Percentiles rank a stretch among this genome's conserved stretches.
These are phyloP conservation scores for Brassica hybrid DNA, from an alignment of 441 rosid genomes.

Conservation along the genomic window DNA sequence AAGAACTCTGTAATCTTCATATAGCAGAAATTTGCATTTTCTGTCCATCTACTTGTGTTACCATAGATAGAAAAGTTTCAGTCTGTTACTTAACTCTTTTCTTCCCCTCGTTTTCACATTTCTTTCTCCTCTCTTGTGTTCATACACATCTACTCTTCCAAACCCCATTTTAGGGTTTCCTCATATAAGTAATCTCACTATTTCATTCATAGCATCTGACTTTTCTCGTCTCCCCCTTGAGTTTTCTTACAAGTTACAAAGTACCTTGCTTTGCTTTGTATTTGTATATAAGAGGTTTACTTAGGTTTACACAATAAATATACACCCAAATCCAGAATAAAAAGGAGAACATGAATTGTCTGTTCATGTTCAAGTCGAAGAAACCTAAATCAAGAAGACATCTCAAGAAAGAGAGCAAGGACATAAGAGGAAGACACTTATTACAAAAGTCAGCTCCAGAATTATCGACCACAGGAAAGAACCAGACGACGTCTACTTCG, in stretches of 20 bases:
- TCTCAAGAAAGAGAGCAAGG: neutral
- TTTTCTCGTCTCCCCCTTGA: slow-evolving; percentile 10
- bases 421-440: slow-evolving; percentile 9
- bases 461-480: slow-evolving; percentile 10
- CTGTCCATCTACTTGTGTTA: neutral
- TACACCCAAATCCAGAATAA: slow-evolving; percentile 4
- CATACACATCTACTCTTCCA: slow-evolving; percentile 15
- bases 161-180: slow-evolving; percentile 29
- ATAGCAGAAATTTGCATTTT: neutral
- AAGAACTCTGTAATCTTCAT: neutral
- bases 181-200: neutral
- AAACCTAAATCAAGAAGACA: slow-evolving; percentile 41
- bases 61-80: slow-evolving; percentile 22
- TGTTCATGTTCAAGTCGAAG: slow-evolving; percentile 51
- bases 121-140: slow-evolving; percentile 17
- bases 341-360: slow-evolving; percentile 53
- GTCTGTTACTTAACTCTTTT: neutral
- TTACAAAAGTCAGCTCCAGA: slow-evolving; percentile 46
- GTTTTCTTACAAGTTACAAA: neutral
- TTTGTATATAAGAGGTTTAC: slow-evolving; percentile 15
- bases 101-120: neutral
- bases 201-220: slow-evolving; percentile 31
- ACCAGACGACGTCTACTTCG: neutral
- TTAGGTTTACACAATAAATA: neutral
- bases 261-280: neutral